Evolutionary conservation across 1,139 yeast genomes (phyloP), one percentile per base, ranked within the genome.

Genomic region (Scheffersomyces titani): DNA sequence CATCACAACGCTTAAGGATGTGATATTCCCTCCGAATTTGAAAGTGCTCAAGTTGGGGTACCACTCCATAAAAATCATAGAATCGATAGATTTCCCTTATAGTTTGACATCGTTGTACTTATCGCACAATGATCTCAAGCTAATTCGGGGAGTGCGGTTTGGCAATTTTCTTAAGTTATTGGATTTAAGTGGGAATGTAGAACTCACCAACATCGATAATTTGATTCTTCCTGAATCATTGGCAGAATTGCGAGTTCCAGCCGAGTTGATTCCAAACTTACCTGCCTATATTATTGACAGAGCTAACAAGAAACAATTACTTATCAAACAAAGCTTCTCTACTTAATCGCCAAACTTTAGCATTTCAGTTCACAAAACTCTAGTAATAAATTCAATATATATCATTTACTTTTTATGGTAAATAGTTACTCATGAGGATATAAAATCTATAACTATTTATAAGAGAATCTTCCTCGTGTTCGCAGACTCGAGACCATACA

Each of bases 171-270:
- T 80, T 49, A 71, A 68, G 56, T 64, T 68, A 1, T 65, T 80
- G 51, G 82, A 80, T 62, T 66, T 80, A 47, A 76, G 82, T 61
- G 83, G 83, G 1, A 80, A 80, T 61, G 78, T 73, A 51, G 82
- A 78, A 52, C 68, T 80, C 46, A 64, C 70, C 13, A 75, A 72
- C 51, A 68, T 80, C 22, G 83, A 80, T 55, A 77, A 75, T 54
- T 68, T 79, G 46, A 54, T 70, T 0, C 63, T 79, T 1, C 84
- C 83, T 0, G 77, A 75, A 22, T 71, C 79, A 2, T 72, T 80
- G 1, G 65, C 68, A 1, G 80, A 75, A 49, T 68, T 80, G 52
- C 64, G 74, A 56, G 64, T 79, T 6, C 78, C 83, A 1, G 68
- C 77, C 6, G 78, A 73, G 55, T 67, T 76, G 50, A 64, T 77